Conservation (phyloP, 148 eudicot genomes). For the Beta vulgaris region DNA sequence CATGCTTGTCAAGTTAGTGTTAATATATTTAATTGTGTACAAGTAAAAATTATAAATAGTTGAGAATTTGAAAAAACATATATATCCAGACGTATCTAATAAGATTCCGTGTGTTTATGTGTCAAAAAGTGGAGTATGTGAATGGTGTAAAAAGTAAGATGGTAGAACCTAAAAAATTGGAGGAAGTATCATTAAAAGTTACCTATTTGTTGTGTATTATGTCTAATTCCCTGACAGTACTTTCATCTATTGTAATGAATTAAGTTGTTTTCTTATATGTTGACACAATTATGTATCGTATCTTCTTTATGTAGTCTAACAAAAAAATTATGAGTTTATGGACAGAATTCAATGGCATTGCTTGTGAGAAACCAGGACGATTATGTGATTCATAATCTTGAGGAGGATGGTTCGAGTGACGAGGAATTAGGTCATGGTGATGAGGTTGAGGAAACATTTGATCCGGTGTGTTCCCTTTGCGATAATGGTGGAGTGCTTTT, state of each 20-base stretch:
- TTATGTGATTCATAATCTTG: slow-evolving; percentile 64
- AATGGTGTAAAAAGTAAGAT: no score
- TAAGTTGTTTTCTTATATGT: not conserved
- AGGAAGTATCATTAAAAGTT: no score
- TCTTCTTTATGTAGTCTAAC: slow-evolving; percentile 1
- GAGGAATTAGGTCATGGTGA: slow-evolving; percentile 31
- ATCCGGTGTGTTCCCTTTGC: slow-evolving; percentile 73
- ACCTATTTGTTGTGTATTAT: no score
- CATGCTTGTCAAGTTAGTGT: no score
- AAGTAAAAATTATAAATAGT: no score
- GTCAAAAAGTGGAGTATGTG: no score
- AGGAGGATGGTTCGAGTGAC: slow-evolving; percentile 26
- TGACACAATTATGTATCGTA: not conserved
- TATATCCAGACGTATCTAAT: no score
- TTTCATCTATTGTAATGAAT: not conserved
- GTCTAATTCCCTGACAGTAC: no score
- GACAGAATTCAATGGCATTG: slow-evolving; percentile 48
- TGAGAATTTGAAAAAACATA: no score
- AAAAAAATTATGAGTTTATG: slow-evolving; percentile 14
- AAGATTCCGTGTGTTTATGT: no score
- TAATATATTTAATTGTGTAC: no score
- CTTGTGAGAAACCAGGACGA: slow-evolving; percentile 50
- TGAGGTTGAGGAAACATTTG: slow-evolving; percentile 46
- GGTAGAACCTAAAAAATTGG: no score
- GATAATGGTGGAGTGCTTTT: slow-evolving; percentile 72